phyloP scores from a whole-genome alignment of 2,329 filamentous ascomycete species.

The Talaromyces sp. region DNA sequence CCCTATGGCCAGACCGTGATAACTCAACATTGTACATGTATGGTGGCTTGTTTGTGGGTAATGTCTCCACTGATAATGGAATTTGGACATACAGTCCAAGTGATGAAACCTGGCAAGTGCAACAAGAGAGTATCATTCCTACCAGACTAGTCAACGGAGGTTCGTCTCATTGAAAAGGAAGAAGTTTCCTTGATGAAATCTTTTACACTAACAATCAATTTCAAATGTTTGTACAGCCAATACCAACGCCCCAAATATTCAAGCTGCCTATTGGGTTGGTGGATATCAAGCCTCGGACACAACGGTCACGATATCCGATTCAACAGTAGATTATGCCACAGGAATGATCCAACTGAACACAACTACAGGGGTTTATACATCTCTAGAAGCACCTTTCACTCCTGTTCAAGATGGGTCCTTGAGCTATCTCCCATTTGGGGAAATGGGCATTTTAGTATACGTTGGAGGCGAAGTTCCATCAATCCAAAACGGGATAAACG shows the following conservation, averaged over 20 bases:
- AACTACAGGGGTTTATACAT: neutral
- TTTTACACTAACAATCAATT: no score
- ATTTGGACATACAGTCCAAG: neutral
- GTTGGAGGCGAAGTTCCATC: neutral
- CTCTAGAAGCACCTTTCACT: neutral
- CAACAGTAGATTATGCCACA: neutral
- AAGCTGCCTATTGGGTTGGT: neutral
- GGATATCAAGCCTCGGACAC: neutral
- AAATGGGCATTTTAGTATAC: neutral
- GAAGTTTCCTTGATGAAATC: no score
- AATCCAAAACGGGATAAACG: neutral
- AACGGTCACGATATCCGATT: neutral
- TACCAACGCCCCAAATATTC: neutral
- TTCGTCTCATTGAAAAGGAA: no score
- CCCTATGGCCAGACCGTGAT: neutral
- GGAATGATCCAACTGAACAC: neutral
- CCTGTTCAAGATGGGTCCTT: neutral
- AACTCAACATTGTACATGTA: neutral
- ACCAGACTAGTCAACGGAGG: neutral
- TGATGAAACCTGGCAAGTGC: neutral
- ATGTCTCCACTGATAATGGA: neutral
- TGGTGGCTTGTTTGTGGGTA: neutral
- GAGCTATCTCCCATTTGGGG: neutral
- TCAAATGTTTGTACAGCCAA: no score
- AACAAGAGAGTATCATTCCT: neutral